phyloP scores from a whole-genome alignment of 1,139 yeast genomes.

The Pichia sp. region DNA sequence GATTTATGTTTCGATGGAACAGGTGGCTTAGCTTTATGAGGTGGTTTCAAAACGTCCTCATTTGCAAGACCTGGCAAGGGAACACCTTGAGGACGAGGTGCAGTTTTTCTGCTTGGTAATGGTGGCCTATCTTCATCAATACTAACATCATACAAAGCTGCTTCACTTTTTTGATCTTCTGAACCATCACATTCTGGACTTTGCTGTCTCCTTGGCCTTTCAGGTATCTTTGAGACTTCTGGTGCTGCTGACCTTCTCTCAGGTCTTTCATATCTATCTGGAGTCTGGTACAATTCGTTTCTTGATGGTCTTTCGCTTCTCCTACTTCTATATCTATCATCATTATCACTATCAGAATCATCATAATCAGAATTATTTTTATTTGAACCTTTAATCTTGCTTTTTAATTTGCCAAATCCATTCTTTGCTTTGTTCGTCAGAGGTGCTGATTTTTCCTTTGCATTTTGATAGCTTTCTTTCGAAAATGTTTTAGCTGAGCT shows the following conservation, averaged over 20 bases:
- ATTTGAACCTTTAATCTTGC: conserved; percentile 8
- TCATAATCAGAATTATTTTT: conserved; percentile 2
- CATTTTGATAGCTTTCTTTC: conserved; percentile 11
- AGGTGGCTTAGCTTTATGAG: conserved; percentile 8
- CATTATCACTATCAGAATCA: conserved; percentile 4
- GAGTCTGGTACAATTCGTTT: neutral
- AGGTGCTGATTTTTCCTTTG: conserved; percentile 15
- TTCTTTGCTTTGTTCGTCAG: conserved; percentile 13
- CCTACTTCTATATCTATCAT: neutral
- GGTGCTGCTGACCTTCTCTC: neutral
- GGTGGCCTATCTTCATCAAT: conserved; percentile 17
- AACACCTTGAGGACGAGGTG: conserved; percentile 3
- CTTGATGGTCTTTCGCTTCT: neutral
- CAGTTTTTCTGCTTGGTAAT: conserved; percentile 10
- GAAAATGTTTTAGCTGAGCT: conserved; percentile 12
- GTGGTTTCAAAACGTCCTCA: conserved; percentile 2
- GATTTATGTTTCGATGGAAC: conserved; percentile 7
- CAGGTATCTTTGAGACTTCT: neutral
- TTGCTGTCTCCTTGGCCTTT: neutral
- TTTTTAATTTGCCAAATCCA: conserved; percentile 13
- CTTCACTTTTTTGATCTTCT: neutral
- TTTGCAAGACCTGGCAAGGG: conserved; percentile 10
- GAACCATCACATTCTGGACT: neutral
- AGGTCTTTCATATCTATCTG: neutral
- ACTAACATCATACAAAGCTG: conserved; percentile 6